Conservation (phyloP, 805 yeast species). For the Candida tibetensis region DNA sequence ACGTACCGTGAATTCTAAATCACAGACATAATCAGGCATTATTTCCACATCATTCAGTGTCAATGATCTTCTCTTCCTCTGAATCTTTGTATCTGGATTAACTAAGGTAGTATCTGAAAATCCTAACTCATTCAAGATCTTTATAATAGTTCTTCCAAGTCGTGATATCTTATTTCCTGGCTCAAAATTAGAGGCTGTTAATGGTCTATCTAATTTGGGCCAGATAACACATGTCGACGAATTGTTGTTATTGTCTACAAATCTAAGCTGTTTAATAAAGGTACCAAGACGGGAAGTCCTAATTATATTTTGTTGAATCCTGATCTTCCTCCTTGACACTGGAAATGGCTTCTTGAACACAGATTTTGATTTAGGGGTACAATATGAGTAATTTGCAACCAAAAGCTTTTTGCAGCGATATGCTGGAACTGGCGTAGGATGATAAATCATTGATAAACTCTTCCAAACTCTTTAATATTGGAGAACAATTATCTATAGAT, state of each 20-base stretch:
- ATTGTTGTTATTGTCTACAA: neutral
- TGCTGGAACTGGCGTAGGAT: neutral
- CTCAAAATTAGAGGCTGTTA: conserved; percentile 1
- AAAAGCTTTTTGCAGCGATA: neutral
- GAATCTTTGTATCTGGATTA: neutral
- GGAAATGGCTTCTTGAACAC: neutral
- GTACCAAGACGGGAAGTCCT: neutral
- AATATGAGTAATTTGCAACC: neutral
- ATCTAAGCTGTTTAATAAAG: neutral
- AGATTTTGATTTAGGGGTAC: neutral
- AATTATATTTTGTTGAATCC: neutral
- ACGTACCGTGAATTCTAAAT: conserved; percentile 8
- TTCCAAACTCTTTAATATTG: neutral
- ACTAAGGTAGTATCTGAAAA: conserved; percentile 5
- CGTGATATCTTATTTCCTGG: neutral
- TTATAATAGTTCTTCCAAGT: conserved; percentile 9
- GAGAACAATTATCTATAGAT: too few relatives aligned
- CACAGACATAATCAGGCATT: conserved; percentile 10
- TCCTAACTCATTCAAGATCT: conserved; percentile 12
- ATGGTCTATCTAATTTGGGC: conserved; percentile 1
- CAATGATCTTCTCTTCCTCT: neutral
- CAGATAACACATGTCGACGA: neutral
- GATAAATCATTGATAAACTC: neutral
- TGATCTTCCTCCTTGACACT: neutral
- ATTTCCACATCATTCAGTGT: neutral